phyloP scores from a whole-genome alignment of 2,329 filamentous ascomycete genomes.

The Emergomyces africanus region DNA sequence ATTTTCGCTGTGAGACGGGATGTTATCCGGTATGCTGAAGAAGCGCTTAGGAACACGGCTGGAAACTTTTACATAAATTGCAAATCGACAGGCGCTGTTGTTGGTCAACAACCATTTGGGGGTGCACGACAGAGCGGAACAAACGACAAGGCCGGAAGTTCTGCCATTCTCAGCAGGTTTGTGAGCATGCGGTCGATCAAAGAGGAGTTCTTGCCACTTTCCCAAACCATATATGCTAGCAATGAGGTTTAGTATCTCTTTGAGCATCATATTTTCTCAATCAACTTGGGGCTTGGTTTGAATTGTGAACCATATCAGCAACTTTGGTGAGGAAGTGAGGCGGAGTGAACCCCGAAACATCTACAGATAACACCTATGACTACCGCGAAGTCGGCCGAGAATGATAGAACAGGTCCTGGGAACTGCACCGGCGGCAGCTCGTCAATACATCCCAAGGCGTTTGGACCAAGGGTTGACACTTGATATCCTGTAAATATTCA shows the following conservation, averaged over 20 bases:
- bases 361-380: neutral
- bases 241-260: conserved; percentile 38
- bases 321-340: neutral
- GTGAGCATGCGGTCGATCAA: conserved; percentile 55
- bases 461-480: neutral
- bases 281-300: neutral
- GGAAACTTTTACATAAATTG: conserved; percentile 33
- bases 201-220: conserved; percentile 58
- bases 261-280: neutral
- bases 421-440: neutral
- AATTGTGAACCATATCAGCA: neutral
- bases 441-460: neutral
- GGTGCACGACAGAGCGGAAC: conserved; percentile 56
- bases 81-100: conserved; percentile 53
- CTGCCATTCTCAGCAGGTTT: conserved; percentile 50
- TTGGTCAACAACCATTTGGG: conserved; percentile 62
- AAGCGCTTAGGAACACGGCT: conserved; percentile 24
- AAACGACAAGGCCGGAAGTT: conserved; percentile 61
- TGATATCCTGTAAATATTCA: neutral
- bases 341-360: neutral
- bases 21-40: conserved; percentile 22
- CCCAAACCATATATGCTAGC: conserved; percentile 55
- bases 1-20: conserved; percentile 28
- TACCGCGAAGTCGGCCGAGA: neutral
- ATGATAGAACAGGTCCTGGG: neutral